Base-by-base conservation (phyloP, 1,139 yeast genomes). In the Candida sojae region DNA sequence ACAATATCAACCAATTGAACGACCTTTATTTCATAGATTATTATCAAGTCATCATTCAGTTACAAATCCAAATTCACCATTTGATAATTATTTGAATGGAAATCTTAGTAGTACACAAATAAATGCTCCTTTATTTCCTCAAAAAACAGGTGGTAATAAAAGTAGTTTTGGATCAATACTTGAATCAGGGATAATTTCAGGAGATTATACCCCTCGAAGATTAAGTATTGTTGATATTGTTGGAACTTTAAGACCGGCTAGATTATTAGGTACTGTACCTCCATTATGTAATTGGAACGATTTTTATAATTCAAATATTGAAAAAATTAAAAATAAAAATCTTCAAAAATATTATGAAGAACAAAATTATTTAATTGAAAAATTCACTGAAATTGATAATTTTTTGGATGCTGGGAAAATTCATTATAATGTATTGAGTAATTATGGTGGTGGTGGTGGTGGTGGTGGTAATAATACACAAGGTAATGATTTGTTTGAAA, bases 321-420 rank as follows among this genome's bases (percentile, higher is more conserved):
- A 56, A 4, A 53, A 52, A 6, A 57, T 72, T 12, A 63, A 57
- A 35, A 61, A 59, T 35, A 60, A 53, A 37, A 47, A 54, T 11
- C 47, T 75, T 17, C 60, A 64, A 37, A 48, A 59, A 6, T 82
- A 68, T 58, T 82, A 82, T 59, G 56, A 63, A 38, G 61, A 67
- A 5, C 92, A 86, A 63, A 86, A 88, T 59, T 79, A 73, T 32
- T 63, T 84, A 49, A 81, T 86, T 50, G 79, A 77, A 30, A 71
- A 80, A 46, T 85, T 80, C 55, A 64, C 67, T 44, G 86, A 81
- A 52, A 82, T 88, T 31, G 96, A 88, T 60, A 70, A 75, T 48
- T 71, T 86, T 48, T 71, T 88, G 45, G 95, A 86, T 61, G 82
- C 90, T 3, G 92, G 91, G 1, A 76, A 66, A 43, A 64, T 87